Percentiles rank a stretch among this genome's conserved stretches.
Evolutionary conservation across 192 early-diverging fungal species (phyloP).

Genomic region (Allomyces macrogynus): DNA sequence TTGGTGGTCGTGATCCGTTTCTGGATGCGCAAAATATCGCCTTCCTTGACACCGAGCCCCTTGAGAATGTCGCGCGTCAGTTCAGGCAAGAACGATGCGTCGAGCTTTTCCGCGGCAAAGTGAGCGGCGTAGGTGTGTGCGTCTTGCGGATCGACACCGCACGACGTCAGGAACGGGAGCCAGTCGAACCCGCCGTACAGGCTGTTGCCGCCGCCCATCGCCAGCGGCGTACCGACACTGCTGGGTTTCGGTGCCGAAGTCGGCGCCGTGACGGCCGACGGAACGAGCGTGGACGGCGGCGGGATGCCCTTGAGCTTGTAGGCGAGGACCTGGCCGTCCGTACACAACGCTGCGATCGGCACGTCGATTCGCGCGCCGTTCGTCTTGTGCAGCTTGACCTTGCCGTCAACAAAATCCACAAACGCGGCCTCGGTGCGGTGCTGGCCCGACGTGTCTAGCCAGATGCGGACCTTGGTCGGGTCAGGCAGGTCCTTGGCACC

Average conservation of each 20-base stretch:
- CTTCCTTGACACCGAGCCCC: conserved; percentile 61
- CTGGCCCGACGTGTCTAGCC: conserved; percentile 79
- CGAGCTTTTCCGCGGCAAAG: conserved; percentile 75
- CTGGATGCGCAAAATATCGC: conserved; percentile 59
- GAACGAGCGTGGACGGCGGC: conserved; percentile 5
- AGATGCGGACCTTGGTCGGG: conserved; percentile 51
- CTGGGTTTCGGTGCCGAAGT: background rate
- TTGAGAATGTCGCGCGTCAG: conserved; percentile 54
- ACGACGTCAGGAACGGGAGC: conserved; percentile 75
- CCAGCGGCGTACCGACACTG: conserved; percentile 9
- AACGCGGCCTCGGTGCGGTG: conserved; percentile 88
- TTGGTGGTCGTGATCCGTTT: conserved; percentile 29
- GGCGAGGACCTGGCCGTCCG: conserved; percentile 12
- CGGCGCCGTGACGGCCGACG: too few relatives aligned
- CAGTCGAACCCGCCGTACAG: conserved; percentile 65
- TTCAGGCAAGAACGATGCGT: conserved; percentile 52
- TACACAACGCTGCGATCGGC: conserved; percentile 63
- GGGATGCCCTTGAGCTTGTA: conserved; percentile 7
- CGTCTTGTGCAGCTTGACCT: conserved; percentile 78
- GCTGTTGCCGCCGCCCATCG: too few relatives aligned
- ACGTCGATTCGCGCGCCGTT: conserved; percentile 92
- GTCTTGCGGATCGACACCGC: conserved; percentile 48
- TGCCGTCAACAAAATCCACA: conserved; percentile 52
- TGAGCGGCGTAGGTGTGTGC: conserved; percentile 59
- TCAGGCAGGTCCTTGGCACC: conserved; percentile 15